phyloP scores from a whole-genome alignment of 441 rosid species.

The Macaranga tanarius region DNA sequence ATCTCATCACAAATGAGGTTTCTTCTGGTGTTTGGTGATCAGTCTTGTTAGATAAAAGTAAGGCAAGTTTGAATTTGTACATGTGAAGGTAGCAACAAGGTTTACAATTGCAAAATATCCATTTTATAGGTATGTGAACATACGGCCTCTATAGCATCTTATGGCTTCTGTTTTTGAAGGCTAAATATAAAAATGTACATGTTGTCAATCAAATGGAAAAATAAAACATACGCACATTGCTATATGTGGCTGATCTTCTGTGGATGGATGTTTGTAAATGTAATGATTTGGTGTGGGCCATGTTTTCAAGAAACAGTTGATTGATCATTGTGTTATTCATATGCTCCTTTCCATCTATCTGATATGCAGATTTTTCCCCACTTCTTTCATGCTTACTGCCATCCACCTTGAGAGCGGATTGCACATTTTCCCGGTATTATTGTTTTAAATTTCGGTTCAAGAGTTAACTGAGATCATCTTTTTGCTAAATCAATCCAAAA shows the following conservation, averaged over 20 bases:
- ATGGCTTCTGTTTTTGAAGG: neutral
- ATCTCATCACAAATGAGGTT: neutral
- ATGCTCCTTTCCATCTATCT: neutral
- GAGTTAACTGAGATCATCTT: too few relatives aligned
- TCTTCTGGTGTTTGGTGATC: neutral
- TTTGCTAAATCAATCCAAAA: too few relatives aligned
- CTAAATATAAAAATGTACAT: neutral
- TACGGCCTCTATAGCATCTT: neutral
- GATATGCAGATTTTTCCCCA: too few relatives aligned
- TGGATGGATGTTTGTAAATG: too few relatives aligned
- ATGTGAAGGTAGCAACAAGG: too few relatives aligned
- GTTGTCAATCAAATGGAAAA: neutral
- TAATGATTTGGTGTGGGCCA: too few relatives aligned
- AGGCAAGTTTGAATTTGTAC: too few relatives aligned
- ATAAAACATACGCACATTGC: neutral
- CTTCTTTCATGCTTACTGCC: neutral
- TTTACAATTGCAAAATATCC: too few relatives aligned
- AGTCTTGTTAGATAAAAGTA: neutral
- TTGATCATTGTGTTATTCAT: neutral
- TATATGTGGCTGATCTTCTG: neutral
- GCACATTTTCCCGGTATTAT: neutral
- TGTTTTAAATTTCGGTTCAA: too few relatives aligned
- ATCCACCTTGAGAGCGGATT: neutral
- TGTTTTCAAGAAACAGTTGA: neutral
- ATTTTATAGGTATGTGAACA: too few relatives aligned